These are phyloP conservation scores for Phylloporus sp. DNA, from an alignment of 768 basidiomycete species.

Conservation along the genomic window DNA sequence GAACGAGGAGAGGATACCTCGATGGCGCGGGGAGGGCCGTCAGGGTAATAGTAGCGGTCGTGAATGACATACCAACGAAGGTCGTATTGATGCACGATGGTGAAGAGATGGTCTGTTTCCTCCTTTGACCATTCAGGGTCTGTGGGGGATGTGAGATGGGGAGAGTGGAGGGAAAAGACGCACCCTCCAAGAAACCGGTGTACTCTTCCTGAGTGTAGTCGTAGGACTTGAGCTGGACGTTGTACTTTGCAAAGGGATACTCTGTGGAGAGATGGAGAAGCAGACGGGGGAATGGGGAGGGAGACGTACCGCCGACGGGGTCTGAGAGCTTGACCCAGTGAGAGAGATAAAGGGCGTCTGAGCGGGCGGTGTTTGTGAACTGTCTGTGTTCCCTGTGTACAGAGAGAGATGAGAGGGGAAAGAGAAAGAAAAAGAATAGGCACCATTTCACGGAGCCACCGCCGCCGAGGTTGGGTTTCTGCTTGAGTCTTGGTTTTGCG, in stretches of 20 bases:
- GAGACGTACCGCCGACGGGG: slow-evolving; percentile 48
- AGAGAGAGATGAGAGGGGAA: too few species aligned
- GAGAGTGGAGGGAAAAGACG: slow-evolving; percentile 4
- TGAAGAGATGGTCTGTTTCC: slow-evolving; percentile 91
- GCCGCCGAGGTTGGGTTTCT: slow-evolving; percentile 72
- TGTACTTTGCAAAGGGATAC: slow-evolving; percentile 82
- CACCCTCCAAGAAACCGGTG: slow-evolving; percentile 69
- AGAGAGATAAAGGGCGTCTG: slow-evolving; percentile 59
- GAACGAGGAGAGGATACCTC: slow-evolving; percentile 46
- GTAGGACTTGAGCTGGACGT: slow-evolving; percentile 58
- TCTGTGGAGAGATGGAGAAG: slow-evolving; percentile 41
- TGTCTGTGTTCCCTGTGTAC: slow-evolving; percentile 63
- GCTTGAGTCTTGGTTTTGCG: slow-evolving; percentile 79
- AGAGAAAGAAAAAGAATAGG: too few species aligned
- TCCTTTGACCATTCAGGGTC: slow-evolving; percentile 88
- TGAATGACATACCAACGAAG: slow-evolving; percentile 83
- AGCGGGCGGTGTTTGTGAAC: slow-evolving; percentile 70
- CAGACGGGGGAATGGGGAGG: background rate
- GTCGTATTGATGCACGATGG: slow-evolving; percentile 75
- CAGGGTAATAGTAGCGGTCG: slow-evolving; percentile 80
- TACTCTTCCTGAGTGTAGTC: slow-evolving; percentile 88
- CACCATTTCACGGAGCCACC: slow-evolving; percentile 70
- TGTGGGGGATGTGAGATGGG: slow-evolving; percentile 18
- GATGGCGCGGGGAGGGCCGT: slow-evolving; percentile 50
- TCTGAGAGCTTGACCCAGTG: slow-evolving; percentile 81